Evolutionary conservation across 2,329 filamentous ascomycete species (phyloP).

Genomic region (Pyrenochaeta sp.): DNA sequence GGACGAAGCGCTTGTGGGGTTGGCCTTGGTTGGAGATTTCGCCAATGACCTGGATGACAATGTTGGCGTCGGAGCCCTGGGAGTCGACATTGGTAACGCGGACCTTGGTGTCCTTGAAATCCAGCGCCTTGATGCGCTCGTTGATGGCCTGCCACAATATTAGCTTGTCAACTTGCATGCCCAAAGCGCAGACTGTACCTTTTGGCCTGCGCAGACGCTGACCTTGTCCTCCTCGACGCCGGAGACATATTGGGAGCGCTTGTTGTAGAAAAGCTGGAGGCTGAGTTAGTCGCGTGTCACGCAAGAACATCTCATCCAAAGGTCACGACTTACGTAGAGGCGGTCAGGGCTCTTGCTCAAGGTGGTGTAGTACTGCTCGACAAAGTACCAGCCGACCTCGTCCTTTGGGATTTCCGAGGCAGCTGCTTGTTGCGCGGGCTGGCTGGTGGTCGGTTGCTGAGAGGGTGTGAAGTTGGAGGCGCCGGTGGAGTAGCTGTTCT

Average conservation of each 20-base stretch:
- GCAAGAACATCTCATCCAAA: background rate
- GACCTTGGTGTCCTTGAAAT: conserved; percentile 98
- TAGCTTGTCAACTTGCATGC: conserved; percentile 1
- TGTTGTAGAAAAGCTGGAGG: conserved; percentile 85
- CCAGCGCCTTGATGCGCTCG: conserved; percentile 89
- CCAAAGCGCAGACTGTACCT: conserved; percentile 65
- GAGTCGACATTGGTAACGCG: conserved; percentile 98
- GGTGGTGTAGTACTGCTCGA: conserved; percentile 99
- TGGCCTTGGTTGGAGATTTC: conserved; percentile 94
- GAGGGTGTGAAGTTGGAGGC: conserved; percentile 34
- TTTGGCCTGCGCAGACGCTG: conserved; percentile 84
- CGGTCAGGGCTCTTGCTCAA: conserved; percentile 93
- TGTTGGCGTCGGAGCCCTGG: conserved; percentile 89
- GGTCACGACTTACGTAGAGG: conserved; percentile 67
- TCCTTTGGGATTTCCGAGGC: conserved; percentile 72
- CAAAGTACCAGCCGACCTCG: conserved; percentile 99
- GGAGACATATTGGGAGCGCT: conserved; percentile 92
- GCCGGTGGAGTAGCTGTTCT: conserved; percentile 46
- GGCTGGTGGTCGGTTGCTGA: conserved; percentile 36
- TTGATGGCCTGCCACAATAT: conserved; percentile 75
- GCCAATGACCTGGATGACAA: conserved; percentile 97
- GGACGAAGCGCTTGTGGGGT: conserved; percentile 93
- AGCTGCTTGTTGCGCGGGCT: conserved; percentile 35
- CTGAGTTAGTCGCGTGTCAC: conserved; percentile 25
- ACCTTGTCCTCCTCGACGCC: conserved; percentile 90